phyloP scores from a whole-genome alignment of 2,329 filamentous ascomycete genomes.

The Gnomoniopsis smithogilvyi region DNA sequence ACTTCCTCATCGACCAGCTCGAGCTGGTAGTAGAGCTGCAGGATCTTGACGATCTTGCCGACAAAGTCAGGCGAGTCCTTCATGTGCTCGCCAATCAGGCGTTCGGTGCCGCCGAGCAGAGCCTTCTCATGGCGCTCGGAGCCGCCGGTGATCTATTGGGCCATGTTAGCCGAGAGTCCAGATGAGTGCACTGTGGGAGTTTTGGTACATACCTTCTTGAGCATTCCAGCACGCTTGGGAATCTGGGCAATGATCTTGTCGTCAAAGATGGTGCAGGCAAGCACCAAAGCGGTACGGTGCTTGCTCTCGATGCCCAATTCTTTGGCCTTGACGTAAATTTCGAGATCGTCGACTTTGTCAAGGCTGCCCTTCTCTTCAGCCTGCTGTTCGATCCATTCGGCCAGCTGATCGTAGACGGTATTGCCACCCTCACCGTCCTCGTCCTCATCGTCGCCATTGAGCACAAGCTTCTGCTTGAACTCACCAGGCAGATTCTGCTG shows the following conservation, averaged over 20 bases:
- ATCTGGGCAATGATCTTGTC: slow-evolving; percentile 88
- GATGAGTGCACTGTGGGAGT: background rate
- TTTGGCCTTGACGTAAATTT: slow-evolving; percentile 95
- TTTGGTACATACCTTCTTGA: slow-evolving; percentile 69
- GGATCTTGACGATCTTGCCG: slow-evolving; percentile 76
- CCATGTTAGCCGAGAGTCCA: slow-evolving; percentile 26
- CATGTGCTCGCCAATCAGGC: slow-evolving; percentile 70
- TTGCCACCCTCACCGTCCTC: slow-evolving; percentile 75
- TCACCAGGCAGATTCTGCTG: slow-evolving; percentile 91
- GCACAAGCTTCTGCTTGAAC: slow-evolving; percentile 85
- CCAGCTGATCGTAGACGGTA: slow-evolving; percentile 84
- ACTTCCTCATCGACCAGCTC: slow-evolving; percentile 88
- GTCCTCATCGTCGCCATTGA: slow-evolving; percentile 73
- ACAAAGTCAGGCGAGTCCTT: slow-evolving; percentile 77
- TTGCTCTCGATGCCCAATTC: slow-evolving; percentile 92
- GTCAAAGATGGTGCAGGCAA: slow-evolving; percentile 91
- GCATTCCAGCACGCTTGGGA: slow-evolving; percentile 74
- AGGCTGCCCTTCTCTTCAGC: slow-evolving; percentile 70
- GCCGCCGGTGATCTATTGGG: slow-evolving; percentile 61
- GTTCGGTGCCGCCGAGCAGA: slow-evolving; percentile 90
- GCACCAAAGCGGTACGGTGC: slow-evolving; percentile 87
- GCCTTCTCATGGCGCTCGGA: slow-evolving; percentile 95
- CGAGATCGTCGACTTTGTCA: slow-evolving; percentile 78
- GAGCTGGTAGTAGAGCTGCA: slow-evolving; percentile 86
- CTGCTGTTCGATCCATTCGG: slow-evolving; percentile 83